phyloP scores from a whole-genome alignment of 495 filamentous ascomycete species.

The Penicillium arizonense region DNA sequence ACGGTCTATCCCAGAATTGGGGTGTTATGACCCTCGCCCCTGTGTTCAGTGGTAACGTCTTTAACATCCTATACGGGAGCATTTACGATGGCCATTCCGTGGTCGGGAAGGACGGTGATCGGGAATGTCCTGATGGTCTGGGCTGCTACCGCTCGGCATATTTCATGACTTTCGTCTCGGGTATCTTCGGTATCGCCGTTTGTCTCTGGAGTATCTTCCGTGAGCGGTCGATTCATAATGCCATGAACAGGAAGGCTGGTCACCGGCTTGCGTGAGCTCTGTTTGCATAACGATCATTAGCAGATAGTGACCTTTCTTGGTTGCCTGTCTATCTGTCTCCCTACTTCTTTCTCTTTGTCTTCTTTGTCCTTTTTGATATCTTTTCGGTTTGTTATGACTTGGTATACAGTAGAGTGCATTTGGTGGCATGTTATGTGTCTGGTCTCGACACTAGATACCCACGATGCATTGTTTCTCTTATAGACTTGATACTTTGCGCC shows the following conservation, averaged over 20 bases:
- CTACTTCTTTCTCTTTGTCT: background rate
- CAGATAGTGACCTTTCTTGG: background rate
- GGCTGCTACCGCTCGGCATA: conserved; percentile 82
- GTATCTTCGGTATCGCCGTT: conserved; percentile 64
- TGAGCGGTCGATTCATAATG: conserved; percentile 45
- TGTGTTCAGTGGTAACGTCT: conserved; percentile 81
- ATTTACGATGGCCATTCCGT: conserved; percentile 80
- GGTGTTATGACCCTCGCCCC: conserved; percentile 89
- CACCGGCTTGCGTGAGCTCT: conserved; percentile 34
- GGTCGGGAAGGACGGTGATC: conserved; percentile 62
- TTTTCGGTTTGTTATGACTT: background rate
- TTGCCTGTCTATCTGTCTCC: background rate
- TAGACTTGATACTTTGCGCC: conserved; percentile 18
- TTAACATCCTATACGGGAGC: conserved; percentile 78
- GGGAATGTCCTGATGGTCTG: conserved; percentile 75
- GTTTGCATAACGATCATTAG: background rate
- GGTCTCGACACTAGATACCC: conserved; percentile 1
- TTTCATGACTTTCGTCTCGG: conserved; percentile 74
- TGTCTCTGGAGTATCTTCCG: conserved; percentile 76
- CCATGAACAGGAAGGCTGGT: conserved; percentile 28
- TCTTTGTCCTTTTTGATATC: background rate
- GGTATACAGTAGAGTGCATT: conserved; percentile 1
- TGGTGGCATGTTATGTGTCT: conserved; percentile 1
- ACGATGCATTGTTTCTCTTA: background rate
- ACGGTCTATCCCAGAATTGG: conserved; percentile 90